phyloP scores from a whole-genome alignment of 768 basidiomycete genomes.

The Xerocomus brunneocitrinus region DNA sequence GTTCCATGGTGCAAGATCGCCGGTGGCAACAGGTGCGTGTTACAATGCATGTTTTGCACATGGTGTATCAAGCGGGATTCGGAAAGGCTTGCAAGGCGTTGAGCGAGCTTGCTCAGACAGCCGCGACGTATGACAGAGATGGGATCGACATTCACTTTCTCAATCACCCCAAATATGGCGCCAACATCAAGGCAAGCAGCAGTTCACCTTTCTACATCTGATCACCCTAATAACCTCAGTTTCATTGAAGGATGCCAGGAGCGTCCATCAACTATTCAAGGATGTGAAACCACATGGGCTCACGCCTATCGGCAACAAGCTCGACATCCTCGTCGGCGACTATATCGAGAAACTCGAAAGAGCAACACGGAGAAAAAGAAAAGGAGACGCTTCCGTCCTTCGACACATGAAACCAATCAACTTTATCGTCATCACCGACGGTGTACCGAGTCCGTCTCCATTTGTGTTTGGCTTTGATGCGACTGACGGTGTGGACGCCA shows the following conservation, averaged over 20 bases:
- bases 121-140: conserved; percentile 47
- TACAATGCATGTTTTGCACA: background rate
- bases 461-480: background rate
- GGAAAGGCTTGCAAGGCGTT: conserved; percentile 23
- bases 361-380: conserved; percentile 25
- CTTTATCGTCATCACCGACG: conserved; percentile 60
- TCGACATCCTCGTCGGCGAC: conserved; percentile 36
- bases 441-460: conserved; percentile 46
- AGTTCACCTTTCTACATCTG: background rate
- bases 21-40: conserved; percentile 48
- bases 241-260: conserved; percentile 31
- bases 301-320: conserved; percentile 43
- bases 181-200: conserved; percentile 36
- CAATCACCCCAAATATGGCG: conserved; percentile 35
- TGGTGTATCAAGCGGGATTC: background rate
- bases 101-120: conserved; percentile 43
- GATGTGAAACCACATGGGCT: conserved; percentile 39
- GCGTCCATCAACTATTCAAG: conserved; percentile 41
- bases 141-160: conserved; percentile 64
- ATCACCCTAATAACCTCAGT: background rate
- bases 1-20: conserved; percentile 43
- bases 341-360: conserved; percentile 35
- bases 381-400: conserved; percentile 20
- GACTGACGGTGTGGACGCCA: background rate
- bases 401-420: conserved; percentile 51